Evolutionary conservation across 768 basidiomycete genomes (phyloP).

Genomic region (Lentinula edodes): DNA sequence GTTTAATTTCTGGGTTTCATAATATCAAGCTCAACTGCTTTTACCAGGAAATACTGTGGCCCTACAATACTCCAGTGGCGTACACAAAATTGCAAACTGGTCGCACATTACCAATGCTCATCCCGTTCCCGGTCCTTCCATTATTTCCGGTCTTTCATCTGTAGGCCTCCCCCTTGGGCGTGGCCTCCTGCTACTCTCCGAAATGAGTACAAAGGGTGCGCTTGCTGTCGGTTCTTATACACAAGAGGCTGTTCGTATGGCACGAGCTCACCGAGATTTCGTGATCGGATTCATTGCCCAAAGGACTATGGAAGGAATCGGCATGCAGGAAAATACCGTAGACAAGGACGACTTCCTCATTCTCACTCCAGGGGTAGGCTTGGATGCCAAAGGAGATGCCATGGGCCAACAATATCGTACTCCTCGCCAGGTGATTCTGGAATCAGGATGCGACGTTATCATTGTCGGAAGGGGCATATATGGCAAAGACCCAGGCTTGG

Average conservation of each 20-base stretch:
- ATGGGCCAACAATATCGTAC: conserved; percentile 97
- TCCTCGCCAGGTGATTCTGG: conserved; percentile 74
- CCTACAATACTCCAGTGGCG: conserved; percentile 88
- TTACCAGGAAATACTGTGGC: conserved; percentile 88
- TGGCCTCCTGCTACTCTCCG: conserved; percentile 86
- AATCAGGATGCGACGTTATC: conserved; percentile 89
- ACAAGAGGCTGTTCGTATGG: conserved; percentile 81
- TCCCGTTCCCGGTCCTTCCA: conserved; percentile 91
- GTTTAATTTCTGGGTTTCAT: conserved; percentile 12
- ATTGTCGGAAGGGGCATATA: conserved; percentile 97
- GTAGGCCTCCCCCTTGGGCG: conserved; percentile 82
- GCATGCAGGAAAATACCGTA: conserved; percentile 26
- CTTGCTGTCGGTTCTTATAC: conserved; percentile 85
- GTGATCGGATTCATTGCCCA: conserved; percentile 97
- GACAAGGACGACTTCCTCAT: conserved; percentile 79
- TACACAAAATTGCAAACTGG: conserved; percentile 93
- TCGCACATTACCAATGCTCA: conserved; percentile 97
- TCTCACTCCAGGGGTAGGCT: conserved; percentile 88
- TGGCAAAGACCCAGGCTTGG: conserved; percentile 47
- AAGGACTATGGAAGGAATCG: conserved; percentile 70
- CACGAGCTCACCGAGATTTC: conserved; percentile 73
- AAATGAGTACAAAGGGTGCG: conserved; percentile 91
- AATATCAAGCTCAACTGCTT: neutral
- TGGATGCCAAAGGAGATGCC: conserved; percentile 71
- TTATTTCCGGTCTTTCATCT: conserved; percentile 83